Base-by-base conservation (phyloP, 2,329 filamentous ascomycete species). In the Metarhizium robertsii region DNA sequence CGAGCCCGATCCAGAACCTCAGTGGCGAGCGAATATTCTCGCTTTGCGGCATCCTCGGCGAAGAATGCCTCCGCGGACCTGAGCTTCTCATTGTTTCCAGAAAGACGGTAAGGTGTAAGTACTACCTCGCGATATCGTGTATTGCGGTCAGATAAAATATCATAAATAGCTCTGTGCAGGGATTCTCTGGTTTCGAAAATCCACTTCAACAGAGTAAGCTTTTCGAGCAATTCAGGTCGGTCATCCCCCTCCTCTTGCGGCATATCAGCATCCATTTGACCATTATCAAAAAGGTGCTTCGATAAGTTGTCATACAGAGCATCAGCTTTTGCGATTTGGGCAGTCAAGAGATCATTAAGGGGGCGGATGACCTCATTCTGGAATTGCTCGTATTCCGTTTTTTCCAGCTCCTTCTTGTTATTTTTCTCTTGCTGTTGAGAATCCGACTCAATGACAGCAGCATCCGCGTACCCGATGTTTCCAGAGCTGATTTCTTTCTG, bases 231-330 rank as follows among this genome's bases (percentile, higher is more conserved):
- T 70, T 99, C 94, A 0, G 94, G 94, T 67, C 92, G 86, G 68
- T 96, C 92, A 62, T 97, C 92, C 18, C 94, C 92, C 72, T 96
- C 92, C 69, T 96, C 91, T 68, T 96, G 92, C 0, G 91, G 87
- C 69, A 90, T 84, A 64, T 95, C 92, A 0, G 91, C 66, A 81
- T 86, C 56, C 81, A 86, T 71, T 30, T 69, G 66, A 18, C 66
- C 69, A 59, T 90, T 87, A 53, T 84, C 84, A 58, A 87, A 88
- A 0, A 96, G 77, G 47, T 86, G 84, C 10, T 80, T 79, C 30
- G 85, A 83, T 30, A 96, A 74, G 57, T 88, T 82, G 55, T 88
- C 81, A 61, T 96, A 92, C n/a, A 90, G 83, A 11, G 82, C 77
- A 0, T 87, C 88, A 0, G 90, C 87, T 53, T 84, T 82, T 7